phyloP scores from a whole-genome alignment of 768 basidiomycete species.

The Suillus americanus region DNA sequence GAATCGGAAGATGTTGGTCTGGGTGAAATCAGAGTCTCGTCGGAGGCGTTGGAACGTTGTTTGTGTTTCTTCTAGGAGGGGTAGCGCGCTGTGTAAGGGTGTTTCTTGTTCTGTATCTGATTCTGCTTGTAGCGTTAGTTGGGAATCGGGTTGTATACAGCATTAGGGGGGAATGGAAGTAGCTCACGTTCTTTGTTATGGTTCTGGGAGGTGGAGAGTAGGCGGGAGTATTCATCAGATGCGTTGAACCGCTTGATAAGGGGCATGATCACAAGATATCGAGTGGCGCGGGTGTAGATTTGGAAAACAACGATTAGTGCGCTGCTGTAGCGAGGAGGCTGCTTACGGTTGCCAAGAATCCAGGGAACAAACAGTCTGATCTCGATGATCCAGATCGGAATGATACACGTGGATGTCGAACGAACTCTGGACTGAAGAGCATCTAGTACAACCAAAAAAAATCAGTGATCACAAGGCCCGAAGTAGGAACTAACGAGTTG shows the following conservation, averaged over 20 bases:
- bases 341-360: neutral
- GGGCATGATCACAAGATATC: constrained; percentile 5
- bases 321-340: neutral
- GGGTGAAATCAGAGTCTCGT: constrained; percentile 5
- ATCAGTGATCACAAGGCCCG: neutral
- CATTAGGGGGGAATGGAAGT: neutral
- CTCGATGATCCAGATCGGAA: neutral
- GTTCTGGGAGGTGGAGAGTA: neutral
- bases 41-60: constrained; percentile 5
- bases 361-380: neutral
- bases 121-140: neutral
- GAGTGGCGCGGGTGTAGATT: neutral
- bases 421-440: neutral
- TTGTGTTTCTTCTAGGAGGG: constrained; percentile 5
- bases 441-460: neutral
- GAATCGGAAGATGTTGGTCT: constrained; percentile 4
- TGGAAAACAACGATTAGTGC: neutral
- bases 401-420: neutral
- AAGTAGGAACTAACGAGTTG: neutral
- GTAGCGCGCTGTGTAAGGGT: constrained; percentile 1
- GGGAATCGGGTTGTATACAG: neutral
- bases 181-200: neutral
- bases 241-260: constrained; percentile 11
- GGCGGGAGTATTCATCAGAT: constrained; percentile 5
- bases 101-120: neutral